Evolutionary conservation across 192 early-diverging fungal genomes (phyloP), one percentile per base, ranked within the genome.

Genomic region (Backusella sp.): DNA sequence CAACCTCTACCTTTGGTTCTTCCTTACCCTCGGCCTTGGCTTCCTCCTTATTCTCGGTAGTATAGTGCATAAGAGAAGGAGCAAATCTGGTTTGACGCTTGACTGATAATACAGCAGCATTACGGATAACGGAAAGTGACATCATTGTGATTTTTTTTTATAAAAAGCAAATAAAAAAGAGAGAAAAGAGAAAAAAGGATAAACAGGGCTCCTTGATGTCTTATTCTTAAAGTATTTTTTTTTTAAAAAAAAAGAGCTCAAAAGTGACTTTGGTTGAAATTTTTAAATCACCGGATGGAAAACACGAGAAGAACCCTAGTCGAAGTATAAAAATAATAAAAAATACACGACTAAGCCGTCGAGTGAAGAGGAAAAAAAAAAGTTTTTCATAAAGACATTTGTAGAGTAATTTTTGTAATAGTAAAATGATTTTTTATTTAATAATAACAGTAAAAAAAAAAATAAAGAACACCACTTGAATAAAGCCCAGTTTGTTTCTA

Each of bases 41-140:
- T 75, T 79, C 62, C 70, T 70, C 35, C 42, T 79, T 53, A 68
- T 76, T 84, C 53, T 80, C 79, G n/a, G 84, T 84, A 15, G 84
- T 77, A 52, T 85, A 84, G 74, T 62, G 19, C 65, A 70, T 66
- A 35, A 56, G 21, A 23, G 39, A 49, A 9, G 66, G 28, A 19
- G 42, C 23, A 30, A 49, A 36, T 46, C 39, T 26, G 1, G 23
- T 71, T n/a, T 65, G 32, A 37, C 62, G 73, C 41, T 65, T 62
- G n/a, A 67, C 73, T 28, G 73, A 74, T 23, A 65, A 34, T 21
- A 37, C 26, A 66, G 73, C 73, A 34, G 65, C 59, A 65, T 67
- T 62, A 26, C 73, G 62, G 21, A 74, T 26, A 41, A 65, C 41
- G 19, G 73, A 62, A 46, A 67, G 62, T 26, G 62, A 67, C 37